Evolutionary conservation across 768 basidiomycete species (phyloP).

Genomic region (Termitomyces sp.): DNA sequence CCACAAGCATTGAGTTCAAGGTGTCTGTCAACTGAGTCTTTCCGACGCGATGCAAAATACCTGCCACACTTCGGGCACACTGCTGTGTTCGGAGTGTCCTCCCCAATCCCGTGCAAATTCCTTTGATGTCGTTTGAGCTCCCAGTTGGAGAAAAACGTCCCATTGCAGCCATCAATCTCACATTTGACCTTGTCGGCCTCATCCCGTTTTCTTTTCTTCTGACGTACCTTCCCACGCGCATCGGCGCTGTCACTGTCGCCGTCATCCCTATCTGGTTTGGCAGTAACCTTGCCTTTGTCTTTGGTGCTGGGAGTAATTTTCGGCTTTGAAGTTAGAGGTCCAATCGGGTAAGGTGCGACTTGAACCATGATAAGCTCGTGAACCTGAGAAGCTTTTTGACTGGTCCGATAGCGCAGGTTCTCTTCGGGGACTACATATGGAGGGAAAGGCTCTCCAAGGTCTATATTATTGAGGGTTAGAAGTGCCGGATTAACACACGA

Average conservation of each 20-base stretch:
- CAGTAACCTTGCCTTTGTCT: not conserved
- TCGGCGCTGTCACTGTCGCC: not conserved
- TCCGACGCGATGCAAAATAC: not conserved
- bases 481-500: not conserved
- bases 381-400: not conserved
- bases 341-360: not conserved
- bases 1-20: constrained; percentile 2
- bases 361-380: not conserved
- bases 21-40: constrained; percentile 3
- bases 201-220: not conserved
- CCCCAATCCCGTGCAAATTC: constrained; percentile 1
- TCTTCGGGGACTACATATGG: not conserved
- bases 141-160: constrained; percentile 7
- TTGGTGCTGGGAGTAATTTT: not conserved
- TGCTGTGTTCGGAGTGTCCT: not conserved
- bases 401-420: not conserved
- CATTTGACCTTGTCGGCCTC: not conserved
- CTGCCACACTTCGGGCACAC: constrained; percentile 1
- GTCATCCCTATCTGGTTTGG: not conserved
- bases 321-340: not conserved
- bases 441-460: not conserved
- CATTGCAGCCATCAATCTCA: constrained; percentile 1
- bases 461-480: not conserved
- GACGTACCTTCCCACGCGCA: not conserved
- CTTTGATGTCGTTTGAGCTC: constrained; percentile 3